These are phyloP conservation scores for Rhynchospora pubera DNA, from an alignment of 176 grass and related monocot genomes.

Conservation along the genomic window DNA sequence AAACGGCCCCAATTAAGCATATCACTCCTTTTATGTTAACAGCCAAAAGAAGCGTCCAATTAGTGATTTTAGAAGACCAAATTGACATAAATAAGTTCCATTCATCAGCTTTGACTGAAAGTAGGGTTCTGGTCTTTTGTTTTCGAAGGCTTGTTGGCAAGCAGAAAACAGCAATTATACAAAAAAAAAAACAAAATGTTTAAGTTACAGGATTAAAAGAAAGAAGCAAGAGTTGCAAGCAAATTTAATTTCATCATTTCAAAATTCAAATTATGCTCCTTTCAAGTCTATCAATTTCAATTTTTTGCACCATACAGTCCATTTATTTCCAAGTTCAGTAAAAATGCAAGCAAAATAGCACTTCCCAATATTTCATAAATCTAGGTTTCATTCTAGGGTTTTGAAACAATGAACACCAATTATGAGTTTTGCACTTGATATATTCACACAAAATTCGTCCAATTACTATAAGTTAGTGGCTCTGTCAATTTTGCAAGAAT, in stretches of 20 bases:
- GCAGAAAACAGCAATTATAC: too few species aligned
- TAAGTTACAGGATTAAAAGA: too few species aligned
- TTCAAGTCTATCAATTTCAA: not conserved
- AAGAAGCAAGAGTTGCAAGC: too few species aligned
- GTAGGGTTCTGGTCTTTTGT: not conserved
- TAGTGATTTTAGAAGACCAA: not conserved
- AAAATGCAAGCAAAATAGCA: not conserved
- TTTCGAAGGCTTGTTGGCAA: too few species aligned
- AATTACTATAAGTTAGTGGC: not conserved
- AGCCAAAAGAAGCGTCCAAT: not conserved
- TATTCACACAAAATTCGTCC: not conserved
- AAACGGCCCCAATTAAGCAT: too few species aligned
- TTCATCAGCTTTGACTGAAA: not conserved
- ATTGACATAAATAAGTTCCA: not conserved
- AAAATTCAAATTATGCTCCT: not conserved
- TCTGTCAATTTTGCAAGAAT: constrained; percentile 14
- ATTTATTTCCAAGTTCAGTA: not conserved
- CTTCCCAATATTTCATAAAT: not conserved
- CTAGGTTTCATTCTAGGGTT: constrained; percentile 2
- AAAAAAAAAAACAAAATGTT: too few species aligned
- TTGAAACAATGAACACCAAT: constrained; percentile 1
- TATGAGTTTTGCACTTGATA: not conserved
- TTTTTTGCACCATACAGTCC: not conserved
- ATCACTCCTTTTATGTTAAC: not conserved
- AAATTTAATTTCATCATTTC: not conserved